These are phyloP conservation scores for Wickerhamiella domercqiae DNA, from an alignment of 805 yeast species.

Conservation along the genomic window DNA sequence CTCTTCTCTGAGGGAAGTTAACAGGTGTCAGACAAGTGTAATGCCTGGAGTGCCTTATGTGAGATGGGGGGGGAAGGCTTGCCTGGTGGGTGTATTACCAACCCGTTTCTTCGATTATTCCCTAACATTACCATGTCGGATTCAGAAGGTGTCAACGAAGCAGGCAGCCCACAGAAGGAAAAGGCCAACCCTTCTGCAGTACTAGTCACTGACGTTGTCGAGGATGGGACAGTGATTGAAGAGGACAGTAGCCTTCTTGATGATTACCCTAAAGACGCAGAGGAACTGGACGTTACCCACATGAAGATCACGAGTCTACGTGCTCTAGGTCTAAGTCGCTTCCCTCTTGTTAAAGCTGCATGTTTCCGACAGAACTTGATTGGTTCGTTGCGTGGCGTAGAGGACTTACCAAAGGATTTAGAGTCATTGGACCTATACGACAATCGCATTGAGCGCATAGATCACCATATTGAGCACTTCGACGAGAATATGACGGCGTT, in stretches of 20 bases:
- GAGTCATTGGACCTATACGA: slow-evolving; percentile 83
- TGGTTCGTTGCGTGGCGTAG: slow-evolving; percentile 56
- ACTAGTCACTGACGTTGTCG: slow-evolving; percentile 9
- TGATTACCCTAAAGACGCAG: slow-evolving; percentile 32
- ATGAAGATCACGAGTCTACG: slow-evolving; percentile 36
- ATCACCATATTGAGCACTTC: slow-evolving; percentile 45
- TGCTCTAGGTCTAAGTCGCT: slow-evolving; percentile 34
- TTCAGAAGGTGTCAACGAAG: too few species aligned
- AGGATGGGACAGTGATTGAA: slow-evolving; percentile 30
- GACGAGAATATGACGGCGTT: slow-evolving; percentile 31
- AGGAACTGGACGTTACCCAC: slow-evolving; percentile 43
- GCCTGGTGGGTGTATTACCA: too few species aligned
- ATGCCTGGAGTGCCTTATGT: too few species aligned
- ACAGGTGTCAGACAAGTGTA: too few species aligned
- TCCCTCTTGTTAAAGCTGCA: slow-evolving; percentile 38
- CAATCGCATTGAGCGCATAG: slow-evolving; percentile 73
- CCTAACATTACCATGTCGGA: too few species aligned
- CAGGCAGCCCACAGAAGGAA: too few species aligned
- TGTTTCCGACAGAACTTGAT: slow-evolving; percentile 76
- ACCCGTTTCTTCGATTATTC: too few species aligned
- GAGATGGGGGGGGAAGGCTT: too few species aligned
- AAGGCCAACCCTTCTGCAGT: too few species aligned
- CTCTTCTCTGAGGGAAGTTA: too few species aligned
- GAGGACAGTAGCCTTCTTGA: slow-evolving; percentile 43
- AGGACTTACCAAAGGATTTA: slow-evolving; percentile 39